Base-by-base conservation (phyloP, 768 basidiomycete species). In the Boletus subparvulus region DNA sequence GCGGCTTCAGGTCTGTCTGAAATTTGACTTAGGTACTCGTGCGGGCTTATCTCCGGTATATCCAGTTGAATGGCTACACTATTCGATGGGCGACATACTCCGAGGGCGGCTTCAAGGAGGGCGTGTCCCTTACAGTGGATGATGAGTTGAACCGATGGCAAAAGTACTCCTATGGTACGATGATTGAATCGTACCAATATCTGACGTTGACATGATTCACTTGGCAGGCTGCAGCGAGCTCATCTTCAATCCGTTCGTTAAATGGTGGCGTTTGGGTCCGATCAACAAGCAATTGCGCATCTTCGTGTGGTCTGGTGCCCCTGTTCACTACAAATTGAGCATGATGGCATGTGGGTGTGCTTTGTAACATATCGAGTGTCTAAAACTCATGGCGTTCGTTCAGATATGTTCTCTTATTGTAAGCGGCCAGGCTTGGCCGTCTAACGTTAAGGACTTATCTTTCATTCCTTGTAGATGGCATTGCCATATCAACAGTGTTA, bases 91-190 rank as follows among this genome's bases (percentile, higher is more conserved):
- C 92, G n/a, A 90, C 88, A 1, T 96, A 95, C 69, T 88, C 86
- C 3, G 79, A 88, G 16, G 88, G 92, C 44, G 90, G 85, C 0
- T 95, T 95, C 80, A 90, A 94, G 75, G 94, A 97, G 67, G 94
- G 94, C 60, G 93, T 97, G n/a, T 91, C 89, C 1, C 75, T 97
- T 2, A 94, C 94, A 0, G 87, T 86, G 55, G 92, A 94, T 54
- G 94, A 97, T 65, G 94, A 97, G 66, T 73, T 97, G n/a, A 94
- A 94, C 67, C 71, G 94, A 8, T 97, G 94, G 94, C 91, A 94
- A 59, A 96, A 95, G 66, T 92, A 91, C 60, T 77, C 88, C 0
- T 91, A 90, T 71, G 89, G 87, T 65, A 10, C 63, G 70, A 59
- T 37, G 21, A 21, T 21, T 21, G 21, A 21, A 24, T 69, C 7